phyloP scores from a whole-genome alignment of 2,329 filamentous ascomycete genomes.

The Pseudocercospora cruenta region DNA sequence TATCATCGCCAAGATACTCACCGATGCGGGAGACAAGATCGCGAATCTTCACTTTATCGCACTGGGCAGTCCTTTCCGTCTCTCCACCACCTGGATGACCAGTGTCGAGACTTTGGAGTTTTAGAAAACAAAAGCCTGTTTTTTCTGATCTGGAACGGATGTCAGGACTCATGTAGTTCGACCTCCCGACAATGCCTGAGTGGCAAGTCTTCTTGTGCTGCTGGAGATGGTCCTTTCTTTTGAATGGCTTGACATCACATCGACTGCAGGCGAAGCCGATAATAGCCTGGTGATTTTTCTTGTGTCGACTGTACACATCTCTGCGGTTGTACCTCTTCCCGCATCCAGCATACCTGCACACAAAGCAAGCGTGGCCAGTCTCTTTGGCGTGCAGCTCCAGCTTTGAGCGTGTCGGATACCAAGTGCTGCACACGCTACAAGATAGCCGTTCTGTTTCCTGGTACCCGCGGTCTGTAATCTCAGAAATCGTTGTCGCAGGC shows the following conservation, averaged over 20 bases:
- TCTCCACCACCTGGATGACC: too few species aligned
- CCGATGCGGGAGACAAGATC: too few species aligned
- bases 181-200: not conserved
- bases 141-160: too few species aligned
- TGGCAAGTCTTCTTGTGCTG: conserved; percentile 4
- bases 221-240: conserved; percentile 23
- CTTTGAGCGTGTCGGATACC: not conserved
- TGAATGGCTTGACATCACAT: conserved; percentile 13
- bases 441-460: not conserved
- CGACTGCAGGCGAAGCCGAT: conserved; percentile 9
- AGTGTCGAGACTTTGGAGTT: too few species aligned
- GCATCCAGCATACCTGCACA: not conserved
- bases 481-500: too few species aligned
- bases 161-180: too few species aligned
- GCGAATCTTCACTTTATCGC: too few species aligned
- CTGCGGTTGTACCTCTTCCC: not conserved
- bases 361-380: not conserved
- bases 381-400: not conserved
- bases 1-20: too few species aligned
- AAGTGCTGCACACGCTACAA: not conserved
- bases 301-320: conserved; percentile 16
- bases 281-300: conserved; percentile 7
- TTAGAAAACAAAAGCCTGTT: too few species aligned
- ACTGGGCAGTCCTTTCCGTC: too few species aligned
- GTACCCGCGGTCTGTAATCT: too few species aligned